Evolutionary conservation across 495 filamentous ascomycete species (phyloP), one percentile per base, ranked within the genome.

Genomic region (Physcia stellaris): DNA sequence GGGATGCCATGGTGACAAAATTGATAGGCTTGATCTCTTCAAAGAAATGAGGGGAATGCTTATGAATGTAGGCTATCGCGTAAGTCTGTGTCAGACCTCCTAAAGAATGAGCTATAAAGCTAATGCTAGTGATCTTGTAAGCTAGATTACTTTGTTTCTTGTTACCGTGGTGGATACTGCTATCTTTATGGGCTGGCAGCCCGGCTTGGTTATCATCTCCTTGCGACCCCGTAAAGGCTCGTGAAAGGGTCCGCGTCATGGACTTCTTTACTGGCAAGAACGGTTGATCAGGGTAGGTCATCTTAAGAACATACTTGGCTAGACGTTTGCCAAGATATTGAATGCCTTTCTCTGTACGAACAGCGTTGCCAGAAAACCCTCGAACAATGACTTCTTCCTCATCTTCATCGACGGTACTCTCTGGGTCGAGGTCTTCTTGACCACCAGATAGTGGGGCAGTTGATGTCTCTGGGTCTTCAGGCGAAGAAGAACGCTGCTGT

Each of bases 61-160:
- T 96, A 43, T 93, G 80, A 21, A 98, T 95, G 58, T 96, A 98
- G 24, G 88, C 90, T 34, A 98, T 81, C 2, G 90, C 90, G 57
- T 98, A 98, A 2, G 79, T 93, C 57, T 98, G 90, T 24, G 93
- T 66, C 26, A 95, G 61, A 0, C 90, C 90, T 23, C 90, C 90
- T 1, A 98, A 71, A 4, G 88, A 95, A 54, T 98, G 90, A 1
- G 74, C 88, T 43, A 98, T 71, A 52, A 98, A 95, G 49, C 86
- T 94, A 51, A 98, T 96, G 51, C 86, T 93, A 12, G 86, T 90
- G 52, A 94, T 82, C 49, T 76, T 81, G 51, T 92, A 95, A 2
- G 77, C 62, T 32, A 79, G 68, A n/a, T 71, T 60, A 4, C 67
- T 59, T 3, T 50, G 43, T 27, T 57, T 53, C 16, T 51, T 53